Conservation (phyloP, 2,329 filamentous ascomycete genomes). For the Colletotrichum echinochloae region DNA sequence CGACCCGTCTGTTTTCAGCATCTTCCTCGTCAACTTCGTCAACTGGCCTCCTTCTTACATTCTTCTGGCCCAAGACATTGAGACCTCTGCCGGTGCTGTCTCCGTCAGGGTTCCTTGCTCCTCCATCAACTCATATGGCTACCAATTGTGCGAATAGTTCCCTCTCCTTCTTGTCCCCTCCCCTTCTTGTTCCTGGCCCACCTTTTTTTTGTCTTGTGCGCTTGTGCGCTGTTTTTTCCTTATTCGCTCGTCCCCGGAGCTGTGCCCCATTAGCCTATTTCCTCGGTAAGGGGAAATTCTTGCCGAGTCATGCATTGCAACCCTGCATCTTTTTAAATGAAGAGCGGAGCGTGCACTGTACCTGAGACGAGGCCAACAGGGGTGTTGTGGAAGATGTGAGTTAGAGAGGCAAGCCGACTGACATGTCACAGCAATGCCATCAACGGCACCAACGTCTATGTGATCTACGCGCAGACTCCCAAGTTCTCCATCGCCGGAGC, state of each 20-base stretch:
- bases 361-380: background rate
- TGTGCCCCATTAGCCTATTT: background rate
- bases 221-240: background rate
- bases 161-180: conserved; percentile 38
- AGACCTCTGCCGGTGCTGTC: conserved; percentile 47
- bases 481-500: conserved; percentile 52
- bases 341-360: conserved; percentile 10
- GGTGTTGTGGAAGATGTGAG: background rate
- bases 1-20: conserved; percentile 53
- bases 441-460: conserved; percentile 59
- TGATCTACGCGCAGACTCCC: conserved; percentile 57
- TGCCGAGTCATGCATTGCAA: conserved; percentile 10
- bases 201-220: background rate
- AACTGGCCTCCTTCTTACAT: conserved; percentile 57
- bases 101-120: conserved; percentile 55
- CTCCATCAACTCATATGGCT: conserved; percentile 51
- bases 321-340: conserved; percentile 15
- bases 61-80: conserved; percentile 51
- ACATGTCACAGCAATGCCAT: conserved; percentile 50
- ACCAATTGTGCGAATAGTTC: conserved; percentile 49
- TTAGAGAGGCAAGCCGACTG: background rate
- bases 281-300: background rate
- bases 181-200: background rate
- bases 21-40: conserved; percentile 59
- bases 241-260: conserved; percentile 8